Base-by-base conservation (phyloP, 2,329 filamentous ascomycete genomes). In the Ophiocordyceps camponoti-leonardi region DNA sequence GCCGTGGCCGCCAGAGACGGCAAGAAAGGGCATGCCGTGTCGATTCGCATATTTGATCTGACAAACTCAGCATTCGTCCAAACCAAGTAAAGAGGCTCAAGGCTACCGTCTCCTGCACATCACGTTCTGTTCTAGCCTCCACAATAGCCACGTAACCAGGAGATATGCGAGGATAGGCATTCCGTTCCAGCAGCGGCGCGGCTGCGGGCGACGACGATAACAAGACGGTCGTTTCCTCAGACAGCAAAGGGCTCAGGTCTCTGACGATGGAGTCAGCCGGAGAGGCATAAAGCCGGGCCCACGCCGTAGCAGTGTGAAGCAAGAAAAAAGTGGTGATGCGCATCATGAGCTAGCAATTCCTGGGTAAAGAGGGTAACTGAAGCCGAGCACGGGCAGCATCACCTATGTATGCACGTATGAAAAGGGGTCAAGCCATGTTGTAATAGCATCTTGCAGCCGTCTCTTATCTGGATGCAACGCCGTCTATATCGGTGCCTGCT, bases 1-100 rank as follows among this genome's bases (percentile, higher is more conserved):
- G 23, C 50, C 50, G 39, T 51, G 50, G 4, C 39, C 41, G 2
- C 48, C 48, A 4, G 46, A 48, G n/a, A 48, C 46, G 31, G 47
- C 48, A 4, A 51, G 45, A 42, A 51, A 51, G 7, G 50, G 48
- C n/a, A 44, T 45, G 11, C 23, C 28, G 10, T 43, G 37, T 22
- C 31, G 33, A 10, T 47, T 48, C 19, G 49, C 49, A 23, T 46
- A 47, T 22, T 52, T 49, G 45, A 53, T 50, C 54, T 50, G 53
- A 6, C 6, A 7, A 16, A 14, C 18, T 44, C 18, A 44, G 20
- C 8, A 12, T 31, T 23, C 35, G 35, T 39, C 7, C 10, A 7
- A 12, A 7, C n/a, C 7, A n/a, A 12, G 10, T 7, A 19, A 14
- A 8, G n/a, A 39, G n/a, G n/a, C 28, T 11, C 22, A 19, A 12